These are phyloP conservation scores for Blastomyces silverae DNA, from an alignment of 2,329 filamentous ascomycete genomes.

Conservation along the genomic window DNA sequence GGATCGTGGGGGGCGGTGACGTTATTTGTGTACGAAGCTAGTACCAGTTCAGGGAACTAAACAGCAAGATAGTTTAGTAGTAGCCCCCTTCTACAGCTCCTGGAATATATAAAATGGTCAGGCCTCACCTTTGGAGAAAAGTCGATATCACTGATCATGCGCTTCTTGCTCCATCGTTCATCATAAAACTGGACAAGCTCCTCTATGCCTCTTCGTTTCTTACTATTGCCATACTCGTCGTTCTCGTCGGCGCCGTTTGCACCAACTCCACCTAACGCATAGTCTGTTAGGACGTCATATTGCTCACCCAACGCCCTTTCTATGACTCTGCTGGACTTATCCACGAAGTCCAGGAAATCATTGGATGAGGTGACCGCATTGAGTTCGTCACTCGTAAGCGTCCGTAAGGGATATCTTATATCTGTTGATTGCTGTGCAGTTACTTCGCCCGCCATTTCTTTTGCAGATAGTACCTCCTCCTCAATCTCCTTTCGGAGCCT, in stretches of 20 bases:
- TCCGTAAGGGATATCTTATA: conserved; percentile 65
- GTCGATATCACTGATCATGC: conserved; percentile 91
- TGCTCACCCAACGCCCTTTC: conserved; percentile 92
- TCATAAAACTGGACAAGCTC: conserved; percentile 93
- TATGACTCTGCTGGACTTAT: conserved; percentile 92
- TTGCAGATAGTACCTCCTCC: conserved; percentile 73
- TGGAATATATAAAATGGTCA: neutral
- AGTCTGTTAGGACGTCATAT: conserved; percentile 93
- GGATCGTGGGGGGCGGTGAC: conserved; percentile 89
- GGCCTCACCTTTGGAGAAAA: conserved; percentile 73
- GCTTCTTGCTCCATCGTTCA: conserved; percentile 92
- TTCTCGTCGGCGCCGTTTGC: conserved; percentile 71
- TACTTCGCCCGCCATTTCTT: conserved; percentile 38
- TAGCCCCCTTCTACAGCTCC: neutral
- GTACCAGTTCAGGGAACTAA: conserved; percentile 77
- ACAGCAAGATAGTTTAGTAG: conserved; percentile 18
- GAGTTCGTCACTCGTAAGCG: conserved; percentile 76
- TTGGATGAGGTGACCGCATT: conserved; percentile 84
- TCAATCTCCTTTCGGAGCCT: conserved; percentile 84
- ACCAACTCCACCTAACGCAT: conserved; percentile 68
- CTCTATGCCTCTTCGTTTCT: conserved; percentile 49
- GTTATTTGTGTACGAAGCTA: conserved; percentile 96
- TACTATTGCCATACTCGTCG: conserved; percentile 46
- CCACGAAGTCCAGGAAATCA: conserved; percentile 91
- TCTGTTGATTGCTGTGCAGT: conserved; percentile 41